Evolutionary conservation across 306 rosid species (phyloP), one percentile per base, ranked within the genome.

Genomic region (Cercis canadensis): DNA sequence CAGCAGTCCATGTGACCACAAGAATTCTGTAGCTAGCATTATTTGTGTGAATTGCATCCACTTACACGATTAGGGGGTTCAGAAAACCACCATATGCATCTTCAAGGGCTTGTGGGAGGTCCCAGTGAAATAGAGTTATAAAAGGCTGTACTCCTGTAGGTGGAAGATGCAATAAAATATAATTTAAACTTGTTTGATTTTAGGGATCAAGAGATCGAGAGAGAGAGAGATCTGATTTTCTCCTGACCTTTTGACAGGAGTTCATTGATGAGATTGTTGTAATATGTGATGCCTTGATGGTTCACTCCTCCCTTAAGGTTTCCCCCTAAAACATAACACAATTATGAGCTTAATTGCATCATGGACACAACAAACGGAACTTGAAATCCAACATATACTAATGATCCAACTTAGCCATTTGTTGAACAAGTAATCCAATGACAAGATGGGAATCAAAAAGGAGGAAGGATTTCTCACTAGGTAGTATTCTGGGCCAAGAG

Each of bases 401-500:
- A 5, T 5, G 43, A 37, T 37, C 7, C 0, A 37, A 5, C 43
- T 37, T 6, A 37, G 7, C 3, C 43, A 6, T 8, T 37, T 6
- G n/a, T n/a, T n/a, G n/a, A n/a, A 34, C 10, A 37, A 24, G 29
- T 24, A 24, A 34, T 34, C 7, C 39, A 34, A 34, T 3, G 39
- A 34, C 7, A 34, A 34, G 4, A 34, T 3, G 7, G 7, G 39
- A 7, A 34, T 34, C 7, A 7, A 34, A 34, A 34, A 34, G 39
- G 39, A 34, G n/a, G 29, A 24, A 37, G 43, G 7, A 37, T 61
- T 78, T 75, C 87, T 83, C 52, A 88, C 94, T 70, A 1, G 94
- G 94, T 47, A 88, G 70, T 70, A 88, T 4, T 66, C 94, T 82
- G 50, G 89, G 50, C 94, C 94, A 86, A 15, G 94, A 75, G 54